Base-by-base conservation (phyloP, 495 filamentous ascomycete species). In the Aspergillus baeticus region DNA sequence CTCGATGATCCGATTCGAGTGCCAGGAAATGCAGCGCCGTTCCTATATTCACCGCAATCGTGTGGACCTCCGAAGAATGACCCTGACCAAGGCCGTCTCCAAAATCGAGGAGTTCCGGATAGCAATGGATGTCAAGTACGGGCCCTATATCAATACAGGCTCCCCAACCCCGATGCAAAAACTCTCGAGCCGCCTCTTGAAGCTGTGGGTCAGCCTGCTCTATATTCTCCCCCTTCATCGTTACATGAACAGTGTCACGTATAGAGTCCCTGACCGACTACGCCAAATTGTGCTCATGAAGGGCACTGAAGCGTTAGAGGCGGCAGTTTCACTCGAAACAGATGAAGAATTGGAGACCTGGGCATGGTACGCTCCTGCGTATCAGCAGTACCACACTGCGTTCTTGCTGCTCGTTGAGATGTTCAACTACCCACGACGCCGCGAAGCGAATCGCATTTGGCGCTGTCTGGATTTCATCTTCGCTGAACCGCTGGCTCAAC, bases 11-110 rank as follows among this genome's bases (percentile, higher is more conserved):
- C 81, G 87, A 6, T 87, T 88, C 59, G 85, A 90, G 63, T 81
- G 83, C 62, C 86, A 85, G 63, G 87, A 91, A 65, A 87, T 90
- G 78, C 82, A 84, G 63, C 81, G 88, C 8, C 69, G 72, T 29
- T 75, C 88, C 63, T 88, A 84, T 81, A 63, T 79, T 13, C 84
- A 89, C 59, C 76, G 85, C 33, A 74, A 78, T 21, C 76, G 79
- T 46, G 69, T 89, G n/a, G 83, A 87, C 60, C 71, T 72, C 38
- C 79, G 78, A 58, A 80, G 81, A 65, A 84, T 82, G 31, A 64
- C 43, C 13, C 44, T 66, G 23, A 54, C 51, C 5, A 54, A 46
- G 17, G 41, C 31, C 10, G n/a, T 54, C 0, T 44, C 51, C 10
- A 22, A 46, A 18, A 44, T 54, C 26, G 51, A 54, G 20, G 15